Evolutionary conservation across 1,284 basidiomycete genomes (phyloP), one percentile per base, ranked within the genome.

Genomic region (Ustilago esculenta): DNA sequence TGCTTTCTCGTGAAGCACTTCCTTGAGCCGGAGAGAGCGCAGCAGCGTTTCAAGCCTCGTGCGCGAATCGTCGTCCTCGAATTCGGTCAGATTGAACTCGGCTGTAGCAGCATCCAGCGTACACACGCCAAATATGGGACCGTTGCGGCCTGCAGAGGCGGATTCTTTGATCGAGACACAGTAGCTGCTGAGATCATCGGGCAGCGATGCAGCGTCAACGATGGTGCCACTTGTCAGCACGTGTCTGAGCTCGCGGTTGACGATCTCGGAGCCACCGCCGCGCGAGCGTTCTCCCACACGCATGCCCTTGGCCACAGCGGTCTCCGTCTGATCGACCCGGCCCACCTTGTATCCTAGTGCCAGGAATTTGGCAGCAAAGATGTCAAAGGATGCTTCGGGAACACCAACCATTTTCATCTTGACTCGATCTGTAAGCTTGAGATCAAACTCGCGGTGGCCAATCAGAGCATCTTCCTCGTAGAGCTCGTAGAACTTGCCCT

Each of bases 371-470:
- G 84, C 72, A 17, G 79, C 76, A 50, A 78, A 80, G 52, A 75
- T 64, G 32, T 95, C 93, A 82, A 98, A 96, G 1, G 90, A 90
- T 82, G 88, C 89, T 81, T 98, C 96, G 0, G 96, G 96, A 5
- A 98, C 95, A 36, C 96, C 94, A 59, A 96, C 92, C 92, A 80
- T 80, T 53, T 91, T 94, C 96, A 99, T 99, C 84, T 98, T 98
- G 54, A 97, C 94, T 53, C 92, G 85, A 42, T 89, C 87, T 1
- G 92, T 94, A 33, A 94, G 85, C 71, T 82, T 82, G 57, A 82
- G 72, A 49, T 82, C 81, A 50, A 80, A 80, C 47, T 82, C 81
- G 50, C 79, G 81, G 50, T 82, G 81, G 5, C 78, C 81, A 18
- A 81, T 82, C 29, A 81, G 61, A 2, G 81, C 81, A 34, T 82